Conservation (phyloP, 2,329 filamentous ascomycete species). For the Botrytis elliptica region DNA sequence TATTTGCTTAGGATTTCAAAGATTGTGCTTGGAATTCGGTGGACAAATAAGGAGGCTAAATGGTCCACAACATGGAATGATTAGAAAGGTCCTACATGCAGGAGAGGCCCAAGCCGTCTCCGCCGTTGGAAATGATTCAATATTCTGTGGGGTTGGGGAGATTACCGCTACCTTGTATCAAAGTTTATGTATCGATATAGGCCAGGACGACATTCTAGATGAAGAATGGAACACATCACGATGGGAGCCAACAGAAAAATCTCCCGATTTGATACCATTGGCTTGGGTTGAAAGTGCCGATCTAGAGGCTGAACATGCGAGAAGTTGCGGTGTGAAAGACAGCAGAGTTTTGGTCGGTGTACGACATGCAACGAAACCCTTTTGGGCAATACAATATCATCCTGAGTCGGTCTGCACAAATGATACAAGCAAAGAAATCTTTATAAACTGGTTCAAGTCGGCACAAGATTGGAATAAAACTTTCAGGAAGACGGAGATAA, state of each 20-base stretch:
- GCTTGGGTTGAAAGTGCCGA: conserved; percentile 39
- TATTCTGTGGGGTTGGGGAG: conserved; percentile 36
- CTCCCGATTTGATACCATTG: conserved; percentile 36
- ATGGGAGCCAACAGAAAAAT: conserved; percentile 30
- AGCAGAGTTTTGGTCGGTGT: conserved; percentile 58
- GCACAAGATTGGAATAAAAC: conserved; percentile 47
- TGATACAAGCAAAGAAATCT: conserved; percentile 50
- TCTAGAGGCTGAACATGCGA: conserved; percentile 28
- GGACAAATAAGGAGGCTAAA: conserved; percentile 53
- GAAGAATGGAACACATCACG: conserved; percentile 31
- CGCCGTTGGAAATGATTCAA: conserved; percentile 22
- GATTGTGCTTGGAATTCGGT: conserved; percentile 59
- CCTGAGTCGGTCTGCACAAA: conserved; percentile 70
- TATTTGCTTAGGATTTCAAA: conserved; percentile 71
- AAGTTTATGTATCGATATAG: conserved; percentile 41
- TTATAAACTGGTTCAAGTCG: conserved; percentile 62
- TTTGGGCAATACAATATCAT: conserved; percentile 70
- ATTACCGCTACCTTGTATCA: conserved; percentile 44
- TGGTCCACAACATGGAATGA: conserved; percentile 61
- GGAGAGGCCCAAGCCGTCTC: conserved; percentile 30
- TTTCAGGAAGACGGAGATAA: conserved; percentile 19
- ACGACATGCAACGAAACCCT: conserved; percentile 57
- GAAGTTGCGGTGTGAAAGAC: conserved; percentile 34
- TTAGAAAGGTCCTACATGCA: conserved; percentile 54
- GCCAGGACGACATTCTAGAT: conserved; percentile 30